Base-by-base conservation (phyloP, 106 monocot genomes). In the Apostasia shenzhenica region DNA sequence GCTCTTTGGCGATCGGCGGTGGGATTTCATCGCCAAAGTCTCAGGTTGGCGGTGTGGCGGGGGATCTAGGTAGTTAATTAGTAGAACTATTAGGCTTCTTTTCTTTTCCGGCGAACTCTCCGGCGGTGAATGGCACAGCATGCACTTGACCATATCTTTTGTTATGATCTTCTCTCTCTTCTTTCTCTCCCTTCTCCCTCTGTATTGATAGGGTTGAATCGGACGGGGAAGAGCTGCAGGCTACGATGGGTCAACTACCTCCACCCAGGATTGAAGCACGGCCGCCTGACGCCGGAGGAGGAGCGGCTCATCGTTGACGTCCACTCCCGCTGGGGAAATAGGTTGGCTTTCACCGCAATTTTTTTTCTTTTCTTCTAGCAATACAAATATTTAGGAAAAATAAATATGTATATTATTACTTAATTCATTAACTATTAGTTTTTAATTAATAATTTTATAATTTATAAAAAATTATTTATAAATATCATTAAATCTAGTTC, bases 191-290 rank as follows among this genome's bases (percentile, higher is more conserved):
- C 1, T 63, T 63, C 9, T 63, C 13, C 62, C 4, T 5, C 4
- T 5, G 8, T 50, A 50, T 57, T n/a, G 76, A 59, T 62, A 94
- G 94, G 90, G 56, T 76, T 94, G 49, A 84, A 85, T 49, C 78
- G 90, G 57, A 87, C 78, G 6, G 94, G 94, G 2, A 94, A 94
- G 82, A 94, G 94, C 60, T 94, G 94, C 80, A 78, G 94, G 61
- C 70, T 94, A 11, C 79, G 94, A 11, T 78, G 81, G 75, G 75
- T 80, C 37, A 79, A 71, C 60, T 77, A 91, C 72, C 87, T 91
- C 4, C 91, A 87, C 57, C 91, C 91, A 2, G 84, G 84, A 2
- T 88, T 92, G 69, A 92, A 88, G 54, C 84, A 74, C 3, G 85
- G 88, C 49, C 87, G 88, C 70, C 80, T 92, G 76, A 73, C 84